Evolutionary conservation across 2,329 filamentous ascomycete species (phyloP).

Genomic region (Sphaceloma murrayae): DNA sequence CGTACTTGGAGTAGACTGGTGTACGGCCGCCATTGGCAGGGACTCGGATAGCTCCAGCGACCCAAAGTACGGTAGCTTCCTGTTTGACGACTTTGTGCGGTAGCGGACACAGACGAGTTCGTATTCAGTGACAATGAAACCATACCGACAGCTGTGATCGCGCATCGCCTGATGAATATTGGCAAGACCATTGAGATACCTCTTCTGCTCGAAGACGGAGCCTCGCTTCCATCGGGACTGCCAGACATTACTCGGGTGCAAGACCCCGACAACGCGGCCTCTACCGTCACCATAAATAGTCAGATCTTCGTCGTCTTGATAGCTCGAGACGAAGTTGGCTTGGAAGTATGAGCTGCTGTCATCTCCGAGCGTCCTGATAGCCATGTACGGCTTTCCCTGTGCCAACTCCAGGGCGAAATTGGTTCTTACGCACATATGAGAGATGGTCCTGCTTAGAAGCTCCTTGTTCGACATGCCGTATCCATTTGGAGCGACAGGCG

Average conservation of each 20-base stretch:
- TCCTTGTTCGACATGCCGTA: constrained; percentile 2
- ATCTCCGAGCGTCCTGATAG: constrained; percentile 34
- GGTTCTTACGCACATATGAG: constrained; percentile 74
- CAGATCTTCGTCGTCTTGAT: constrained; percentile 44
- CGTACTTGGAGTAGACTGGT: constrained; percentile 18
- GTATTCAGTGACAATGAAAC: constrained; percentile 93
- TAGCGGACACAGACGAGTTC: constrained; percentile 85
- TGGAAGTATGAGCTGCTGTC: constrained; percentile 41
- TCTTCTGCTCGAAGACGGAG: constrained; percentile 76
- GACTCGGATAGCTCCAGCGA: constrained; percentile 63
- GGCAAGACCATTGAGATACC: constrained; percentile 79
- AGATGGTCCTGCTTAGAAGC: constrained; percentile 53
- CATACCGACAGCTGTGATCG: constrained; percentile 84
- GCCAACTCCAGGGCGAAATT: constrained; percentile 74
- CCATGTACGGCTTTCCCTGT: constrained; percentile 57
- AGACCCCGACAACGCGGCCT: constrained; percentile 67
- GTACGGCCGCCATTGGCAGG: constrained; percentile 42
- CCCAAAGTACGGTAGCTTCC: constrained; percentile 68
- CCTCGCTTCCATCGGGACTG: constrained; percentile 10
- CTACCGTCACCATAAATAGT: constrained; percentile 39
- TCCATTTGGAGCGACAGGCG: constrained; percentile 32
- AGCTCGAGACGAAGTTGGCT: constrained; percentile 57
- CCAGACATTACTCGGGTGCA: constrained; percentile 44
- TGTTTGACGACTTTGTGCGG: constrained; percentile 41
- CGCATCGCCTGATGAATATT: constrained; percentile 88